Percentiles rank a stretch among this genome's conserved stretches.
Evolutionary conservation across 306 rosid genomes (phyloP).

Genomic region (Sicyos edulis): DNA sequence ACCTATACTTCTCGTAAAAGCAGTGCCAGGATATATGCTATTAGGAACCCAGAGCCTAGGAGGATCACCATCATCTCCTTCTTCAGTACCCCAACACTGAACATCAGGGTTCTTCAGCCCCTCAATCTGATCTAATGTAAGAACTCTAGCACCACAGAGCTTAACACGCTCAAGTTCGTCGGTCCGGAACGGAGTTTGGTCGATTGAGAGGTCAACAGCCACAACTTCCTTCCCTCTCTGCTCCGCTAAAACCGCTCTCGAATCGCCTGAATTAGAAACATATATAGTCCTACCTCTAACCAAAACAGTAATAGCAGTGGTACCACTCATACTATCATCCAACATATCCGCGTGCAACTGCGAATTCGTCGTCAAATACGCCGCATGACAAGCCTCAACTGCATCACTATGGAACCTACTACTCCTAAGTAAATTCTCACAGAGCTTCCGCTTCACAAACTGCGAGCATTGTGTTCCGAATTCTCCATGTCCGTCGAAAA

Average conservation of each 20-base stretch:
- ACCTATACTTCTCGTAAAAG: slow-evolving; percentile 89
- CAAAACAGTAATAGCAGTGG: slow-evolving; percentile 77
- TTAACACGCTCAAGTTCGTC: slow-evolving; percentile 85
- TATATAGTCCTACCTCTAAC: slow-evolving; percentile 74
- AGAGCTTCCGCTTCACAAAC: slow-evolving; percentile 64
- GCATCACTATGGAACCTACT: slow-evolving; percentile 51
- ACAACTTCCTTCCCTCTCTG: slow-evolving; percentile 64
- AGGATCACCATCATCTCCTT: slow-evolving; percentile 93
- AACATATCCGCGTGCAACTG: slow-evolving; percentile 61
- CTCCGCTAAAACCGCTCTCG: slow-evolving; percentile 89
- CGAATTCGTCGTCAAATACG: slow-evolving; percentile 60
- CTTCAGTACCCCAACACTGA: slow-evolving; percentile 92
- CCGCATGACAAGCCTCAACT: slow-evolving; percentile 74
- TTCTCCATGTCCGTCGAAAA: slow-evolving; percentile 95
- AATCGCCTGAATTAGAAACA: slow-evolving; percentile 89
- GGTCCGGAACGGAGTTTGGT: slow-evolving; percentile 76
- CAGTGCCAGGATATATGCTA: slow-evolving; percentile 98
- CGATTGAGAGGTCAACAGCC: slow-evolving; percentile 86
- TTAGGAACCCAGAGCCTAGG: slow-evolving; percentile 95
- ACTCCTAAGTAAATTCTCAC: slow-evolving; percentile 81
- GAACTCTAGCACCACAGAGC: slow-evolving; percentile 91
- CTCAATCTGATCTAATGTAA: slow-evolving; percentile 96
- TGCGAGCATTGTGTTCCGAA: slow-evolving; percentile 89
- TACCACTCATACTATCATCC: slow-evolving; percentile 97
- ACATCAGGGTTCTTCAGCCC: slow-evolving; percentile 90